Evolutionary conservation across 2,329 filamentous ascomycete genomes (phyloP).

Genomic region (Sclerotinia glacialis): DNA sequence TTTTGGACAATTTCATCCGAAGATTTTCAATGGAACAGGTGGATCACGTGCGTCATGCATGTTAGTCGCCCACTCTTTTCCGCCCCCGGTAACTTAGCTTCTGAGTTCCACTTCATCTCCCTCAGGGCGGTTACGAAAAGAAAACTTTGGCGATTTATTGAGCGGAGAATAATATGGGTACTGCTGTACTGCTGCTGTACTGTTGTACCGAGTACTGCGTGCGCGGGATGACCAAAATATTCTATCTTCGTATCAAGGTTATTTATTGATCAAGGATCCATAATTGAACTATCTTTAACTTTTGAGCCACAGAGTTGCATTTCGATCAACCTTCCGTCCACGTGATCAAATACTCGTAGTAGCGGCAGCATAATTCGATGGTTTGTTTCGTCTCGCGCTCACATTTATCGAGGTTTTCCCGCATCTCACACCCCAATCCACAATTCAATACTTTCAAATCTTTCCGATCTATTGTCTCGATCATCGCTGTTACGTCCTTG

Average conservation of each 20-base stretch:
- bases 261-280: slow-evolving; percentile 13
- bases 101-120: slow-evolving; percentile 5
- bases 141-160: background rate
- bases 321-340: background rate
- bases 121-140: slow-evolving; percentile 4
- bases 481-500: background rate
- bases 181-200: too few relatives aligned
- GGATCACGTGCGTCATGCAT: slow-evolving; percentile 4
- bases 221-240: background rate
- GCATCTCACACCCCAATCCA: background rate
- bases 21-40: background rate
- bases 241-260: background rate
- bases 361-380: background rate
- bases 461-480: background rate
- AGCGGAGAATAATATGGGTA: slow-evolving; percentile 6
- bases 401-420: background rate
- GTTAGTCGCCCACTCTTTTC: background rate
- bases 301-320: background rate
- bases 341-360: background rate
- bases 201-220: background rate
- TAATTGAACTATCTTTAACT: background rate
- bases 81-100: background rate
- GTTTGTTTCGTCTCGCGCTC: background rate
- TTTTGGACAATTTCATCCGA: background rate
- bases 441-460: background rate